Evolutionary conservation across 371 early-diverging fungal species (phyloP), one percentile per base, ranked within the genome.

Genomic region (Mortierella sp.): DNA sequence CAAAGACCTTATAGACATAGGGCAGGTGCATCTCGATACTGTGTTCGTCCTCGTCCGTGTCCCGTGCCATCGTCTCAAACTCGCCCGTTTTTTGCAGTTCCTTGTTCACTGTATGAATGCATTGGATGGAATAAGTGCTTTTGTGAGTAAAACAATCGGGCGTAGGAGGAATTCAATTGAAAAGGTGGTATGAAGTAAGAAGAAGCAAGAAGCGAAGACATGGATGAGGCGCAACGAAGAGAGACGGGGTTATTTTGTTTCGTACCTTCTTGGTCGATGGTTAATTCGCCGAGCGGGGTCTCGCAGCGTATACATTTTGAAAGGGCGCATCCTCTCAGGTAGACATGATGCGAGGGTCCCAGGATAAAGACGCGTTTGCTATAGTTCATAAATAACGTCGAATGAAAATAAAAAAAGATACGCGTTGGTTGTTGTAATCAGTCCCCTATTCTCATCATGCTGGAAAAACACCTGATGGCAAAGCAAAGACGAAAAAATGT

Each of bases 11-110:
- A 86, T 91, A 91, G 0, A 94, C 87, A 85, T 91, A 97, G 4
- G 99, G 99, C 52, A 97, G 81, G 76, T 98, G 98, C 97, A 99
- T 95, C 84, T 97, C 99, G 74, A 99, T 91, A 78, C 96, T 96
- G 79, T 99, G 98, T 74, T 99, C 99, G 44, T 94, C 93, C 82
- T 97, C 96, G 74, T 99, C 99, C 3, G 88, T 90, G 16, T 73
- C 68, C 26, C 79, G 67, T 24, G 74, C 78, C 95, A 97, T 94
- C 58, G 73, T 80, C 3, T 73, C 64, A 85, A 97, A 98, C 10
- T 89, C 77, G 0, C 92, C 92, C 0, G 94, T 94, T 6, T 88
- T 80, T 47, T 85, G 45, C 5, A 96, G 89, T 43, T 88, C 91
- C 61, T 86, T 78, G 47, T 90, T 89, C 39, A 91, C 95, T 94